A percentile compares a stretch with the other conserved stretches of the same genome.
These are phyloP conservation scores for Globisporangium okanoganense DNA, from an alignment of 352 stramenopile species.

Conservation along the genomic window DNA sequence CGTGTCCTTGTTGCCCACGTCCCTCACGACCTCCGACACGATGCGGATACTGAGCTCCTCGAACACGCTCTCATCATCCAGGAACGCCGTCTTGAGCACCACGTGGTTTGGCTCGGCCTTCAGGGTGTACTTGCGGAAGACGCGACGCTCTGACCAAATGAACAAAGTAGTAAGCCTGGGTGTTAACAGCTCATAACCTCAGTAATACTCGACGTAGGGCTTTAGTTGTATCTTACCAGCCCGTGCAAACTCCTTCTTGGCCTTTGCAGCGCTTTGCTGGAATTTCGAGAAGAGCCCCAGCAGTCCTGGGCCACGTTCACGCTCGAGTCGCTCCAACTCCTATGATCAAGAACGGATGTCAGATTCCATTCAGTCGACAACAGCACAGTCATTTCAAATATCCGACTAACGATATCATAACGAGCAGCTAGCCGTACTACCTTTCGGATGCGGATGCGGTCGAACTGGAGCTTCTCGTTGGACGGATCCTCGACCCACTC, in stretches of 20 bases:
- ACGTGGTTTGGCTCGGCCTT: conserved; percentile 20
- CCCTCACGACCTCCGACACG: conserved; percentile 46
- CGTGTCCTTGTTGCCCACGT: conserved; percentile 48
- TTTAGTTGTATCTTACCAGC: conserved; percentile 22
- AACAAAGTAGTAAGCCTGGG: background rate
- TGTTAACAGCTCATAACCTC: background rate
- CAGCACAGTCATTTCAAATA: too few relatives aligned
- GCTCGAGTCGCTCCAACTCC: conserved; percentile 47
- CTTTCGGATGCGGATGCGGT: conserved; percentile 83
- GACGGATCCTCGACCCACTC: conserved; percentile 81
- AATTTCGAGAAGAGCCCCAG: conserved; percentile 45
- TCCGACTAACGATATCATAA: too few relatives aligned
- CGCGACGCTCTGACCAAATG: conserved; percentile 29
- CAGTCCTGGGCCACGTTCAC: conserved; percentile 27
- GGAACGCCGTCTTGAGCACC: conserved; percentile 35
- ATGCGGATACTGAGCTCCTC: conserved; percentile 66
- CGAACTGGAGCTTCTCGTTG: conserved; percentile 73
- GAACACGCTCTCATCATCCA: conserved; percentile 51
- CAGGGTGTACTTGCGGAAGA: conserved; percentile 45
- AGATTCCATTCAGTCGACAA: too few relatives aligned
- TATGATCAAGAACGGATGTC: too few relatives aligned
- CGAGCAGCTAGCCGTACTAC: conserved; percentile 17
- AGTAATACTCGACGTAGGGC: too few relatives aligned
- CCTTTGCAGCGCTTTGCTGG: conserved; percentile 39
- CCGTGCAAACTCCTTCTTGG: conserved; percentile 46